Percentiles rank a stretch among this genome's conserved stretches.
Evolutionary conservation across 768 basidiomycete genomes (phyloP).

Genomic region (Porpolomopsis calyptriformis): DNA sequence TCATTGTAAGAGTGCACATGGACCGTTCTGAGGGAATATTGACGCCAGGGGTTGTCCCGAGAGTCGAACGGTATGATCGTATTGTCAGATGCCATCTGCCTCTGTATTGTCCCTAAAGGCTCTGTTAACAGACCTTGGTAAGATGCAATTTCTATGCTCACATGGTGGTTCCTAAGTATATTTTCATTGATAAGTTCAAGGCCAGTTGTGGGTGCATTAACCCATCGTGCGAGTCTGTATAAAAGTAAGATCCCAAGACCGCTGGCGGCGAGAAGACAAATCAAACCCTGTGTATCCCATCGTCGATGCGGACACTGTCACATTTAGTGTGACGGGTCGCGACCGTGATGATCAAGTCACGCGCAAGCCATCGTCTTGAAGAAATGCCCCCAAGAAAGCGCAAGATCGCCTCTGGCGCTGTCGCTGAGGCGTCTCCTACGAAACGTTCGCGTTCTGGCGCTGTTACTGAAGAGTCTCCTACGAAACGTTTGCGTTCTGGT

Average conservation of each 20-base stretch:
- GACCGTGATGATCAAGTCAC: slow-evolving; percentile 6
- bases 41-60: slow-evolving; percentile 43
- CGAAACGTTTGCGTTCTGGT: slow-evolving; percentile 22
- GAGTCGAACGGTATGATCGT: slow-evolving; percentile 65
- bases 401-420: slow-evolving; percentile 22
- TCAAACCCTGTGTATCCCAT: slow-evolving; percentile 60
- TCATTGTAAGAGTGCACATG: slow-evolving; percentile 71
- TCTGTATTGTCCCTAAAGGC: slow-evolving; percentile 41
- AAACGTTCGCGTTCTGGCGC: slow-evolving; percentile 24
- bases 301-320: neutral
- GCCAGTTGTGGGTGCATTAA: slow-evolving; percentile 68
- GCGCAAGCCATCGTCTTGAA: neutral
- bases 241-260: slow-evolving; percentile 3
- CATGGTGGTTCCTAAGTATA: slow-evolving; percentile 61
- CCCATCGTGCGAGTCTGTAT: slow-evolving; percentile 65
- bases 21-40: slow-evolving; percentile 49
- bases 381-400: slow-evolving; percentile 34
- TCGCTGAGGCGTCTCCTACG: slow-evolving; percentile 16
- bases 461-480: slow-evolving; percentile 15
- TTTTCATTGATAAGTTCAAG: slow-evolving; percentile 60
- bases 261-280: slow-evolving; percentile 5
- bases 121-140: slow-evolving; percentile 8
- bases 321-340: slow-evolving; percentile 14
- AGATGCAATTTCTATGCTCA: slow-evolving; percentile 16
- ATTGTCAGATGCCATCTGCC: slow-evolving; percentile 64